Conservation (phyloP, 345 rosid species). For the Eucalyptus sp. region DNA sequence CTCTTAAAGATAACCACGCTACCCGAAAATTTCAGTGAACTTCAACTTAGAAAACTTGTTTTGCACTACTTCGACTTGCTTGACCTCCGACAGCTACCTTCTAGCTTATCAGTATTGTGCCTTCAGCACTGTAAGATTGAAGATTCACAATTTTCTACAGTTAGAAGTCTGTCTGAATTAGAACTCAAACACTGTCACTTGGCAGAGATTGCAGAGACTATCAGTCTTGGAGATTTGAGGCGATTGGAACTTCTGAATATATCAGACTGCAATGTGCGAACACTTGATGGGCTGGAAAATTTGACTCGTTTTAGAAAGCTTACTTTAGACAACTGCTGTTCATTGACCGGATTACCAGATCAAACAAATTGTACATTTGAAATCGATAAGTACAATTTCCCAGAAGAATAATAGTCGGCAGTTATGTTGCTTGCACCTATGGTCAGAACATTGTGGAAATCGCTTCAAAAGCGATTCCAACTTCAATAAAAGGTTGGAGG, state of each 20-base stretch:
- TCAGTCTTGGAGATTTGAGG: not conserved
- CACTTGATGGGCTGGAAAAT: not conserved
- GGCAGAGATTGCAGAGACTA: rapidly evolving
- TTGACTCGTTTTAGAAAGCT: not conserved
- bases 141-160: rapidly evolving
- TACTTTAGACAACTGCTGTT: rapidly evolving
- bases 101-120: not conserved
- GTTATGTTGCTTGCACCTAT: rapidly evolving
- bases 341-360: not conserved
- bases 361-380: rapidly evolving
- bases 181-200: not conserved
- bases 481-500: too few relatives aligned
- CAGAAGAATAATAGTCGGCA: rapidly evolving
- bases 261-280: not conserved
- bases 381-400: not conserved
- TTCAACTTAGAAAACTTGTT: not conserved
- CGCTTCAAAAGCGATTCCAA: not conserved
- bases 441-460: not conserved
- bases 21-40: not conserved
- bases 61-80: not conserved
- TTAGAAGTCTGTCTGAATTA: not conserved
- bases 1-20: not conserved
- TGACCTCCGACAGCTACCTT: not conserved
- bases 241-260: not conserved
- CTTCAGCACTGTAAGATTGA: not conserved